Conservation (phyloP, 768 basidiomycete genomes). For the Phylloporus arenicola region DNA sequence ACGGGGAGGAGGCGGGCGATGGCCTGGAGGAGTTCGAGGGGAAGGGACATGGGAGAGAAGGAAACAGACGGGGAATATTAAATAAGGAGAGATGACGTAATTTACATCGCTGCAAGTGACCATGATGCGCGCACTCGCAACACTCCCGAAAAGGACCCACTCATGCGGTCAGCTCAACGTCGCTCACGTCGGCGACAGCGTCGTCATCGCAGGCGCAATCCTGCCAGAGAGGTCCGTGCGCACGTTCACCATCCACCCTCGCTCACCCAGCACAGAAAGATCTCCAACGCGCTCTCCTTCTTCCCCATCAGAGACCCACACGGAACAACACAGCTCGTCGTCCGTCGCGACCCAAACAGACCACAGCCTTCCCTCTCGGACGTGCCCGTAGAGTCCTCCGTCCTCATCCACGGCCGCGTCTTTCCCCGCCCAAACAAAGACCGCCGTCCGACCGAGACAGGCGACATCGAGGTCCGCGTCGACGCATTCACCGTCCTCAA, state of each 20-base stretch:
- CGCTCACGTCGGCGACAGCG: conserved; percentile 47
- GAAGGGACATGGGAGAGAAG: conserved; percentile 32
- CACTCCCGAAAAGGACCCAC: conserved; percentile 60
- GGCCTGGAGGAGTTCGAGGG: conserved; percentile 57
- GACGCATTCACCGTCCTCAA: conserved; percentile 71
- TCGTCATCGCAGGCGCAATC: conserved; percentile 79
- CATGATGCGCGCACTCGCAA: conserved; percentile 34
- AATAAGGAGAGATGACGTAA: conserved; percentile 13
- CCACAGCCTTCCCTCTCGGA: conserved; percentile 44
- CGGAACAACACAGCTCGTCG: conserved; percentile 76
- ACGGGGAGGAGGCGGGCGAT: conserved; percentile 37
- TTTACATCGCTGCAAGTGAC: background rate
- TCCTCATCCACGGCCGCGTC: conserved; percentile 74
- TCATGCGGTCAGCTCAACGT: conserved; percentile 53
- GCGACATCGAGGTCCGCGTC: conserved; percentile 78
- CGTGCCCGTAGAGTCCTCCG: conserved; percentile 72
- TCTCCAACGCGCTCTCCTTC: conserved; percentile 69
- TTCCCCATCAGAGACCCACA: conserved; percentile 78
- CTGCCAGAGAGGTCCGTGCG: conserved; percentile 64
- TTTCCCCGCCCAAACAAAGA: conserved; percentile 56
- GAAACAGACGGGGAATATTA: background rate
- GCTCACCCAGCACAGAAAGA: conserved; percentile 50
- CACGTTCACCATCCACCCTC: conserved; percentile 27
- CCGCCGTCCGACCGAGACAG: conserved; percentile 56
- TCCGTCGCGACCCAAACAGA: conserved; percentile 39